Evolutionary conservation across 2,329 filamentous ascomycete species (phyloP).

Genomic region (Blastomyces gilchristii): DNA sequence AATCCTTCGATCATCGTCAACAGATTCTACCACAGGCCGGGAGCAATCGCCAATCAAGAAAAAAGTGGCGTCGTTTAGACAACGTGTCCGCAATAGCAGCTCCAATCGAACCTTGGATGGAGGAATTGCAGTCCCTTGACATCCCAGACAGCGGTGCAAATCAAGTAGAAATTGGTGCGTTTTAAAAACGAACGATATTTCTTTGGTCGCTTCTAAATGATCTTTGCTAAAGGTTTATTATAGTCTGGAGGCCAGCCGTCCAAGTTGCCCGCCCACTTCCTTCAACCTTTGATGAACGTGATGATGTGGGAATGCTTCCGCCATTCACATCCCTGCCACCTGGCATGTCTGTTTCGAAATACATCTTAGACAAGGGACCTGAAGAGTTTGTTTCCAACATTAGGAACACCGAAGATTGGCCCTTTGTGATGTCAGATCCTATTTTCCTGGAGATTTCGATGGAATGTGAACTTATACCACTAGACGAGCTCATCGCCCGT

Average conservation of each 20-base stretch:
- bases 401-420: conserved; percentile 42
- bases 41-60: conserved; percentile 1
- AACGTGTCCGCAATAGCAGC: conserved; percentile 10
- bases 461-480: conserved; percentile 32
- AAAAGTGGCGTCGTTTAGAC: conserved; percentile 11
- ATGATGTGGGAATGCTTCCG: conserved; percentile 21
- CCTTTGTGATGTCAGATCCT: conserved; percentile 40
- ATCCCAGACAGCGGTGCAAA: conserved; percentile 10
- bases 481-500: conserved; percentile 35
- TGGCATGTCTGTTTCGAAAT: conserved; percentile 41
- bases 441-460: conserved; percentile 39
- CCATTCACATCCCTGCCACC: conserved; percentile 17
- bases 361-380: conserved; percentile 36
- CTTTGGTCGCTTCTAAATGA: background rate
- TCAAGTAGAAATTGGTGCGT: conserved; percentile 16
- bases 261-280: conserved; percentile 22
- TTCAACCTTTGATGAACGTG: conserved; percentile 19
- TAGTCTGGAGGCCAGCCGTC: conserved; percentile 17
- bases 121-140: conserved; percentile 14
- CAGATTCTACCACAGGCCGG: background rate
- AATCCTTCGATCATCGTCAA: conserved; percentile 5
- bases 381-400: conserved; percentile 39
- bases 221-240: conserved; percentile 13
- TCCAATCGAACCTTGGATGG: conserved; percentile 16
- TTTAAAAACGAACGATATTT: background rate